Conservation (phyloP, 768 basidiomycete species). For the Favolaschia claudopus region DNA sequence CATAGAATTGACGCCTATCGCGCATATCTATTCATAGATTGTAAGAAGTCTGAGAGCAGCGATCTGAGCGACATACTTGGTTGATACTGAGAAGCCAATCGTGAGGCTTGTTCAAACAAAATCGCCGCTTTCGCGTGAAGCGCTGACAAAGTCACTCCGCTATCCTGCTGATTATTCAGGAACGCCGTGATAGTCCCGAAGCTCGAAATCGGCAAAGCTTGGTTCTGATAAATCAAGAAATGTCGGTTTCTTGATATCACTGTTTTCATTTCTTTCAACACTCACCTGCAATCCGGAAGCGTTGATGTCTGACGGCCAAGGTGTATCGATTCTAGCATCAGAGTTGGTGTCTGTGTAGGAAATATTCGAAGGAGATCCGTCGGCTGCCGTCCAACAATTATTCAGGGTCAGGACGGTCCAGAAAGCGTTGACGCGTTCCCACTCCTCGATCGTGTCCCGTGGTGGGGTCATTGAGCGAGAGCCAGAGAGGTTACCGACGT, state of each 20-base stretch:
- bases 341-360: constrained; percentile 31
- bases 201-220: background rate
- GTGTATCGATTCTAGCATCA: constrained; percentile 37
- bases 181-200: background rate
- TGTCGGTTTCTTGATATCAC: too few relatives aligned
- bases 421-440: constrained; percentile 17
- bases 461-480: constrained; percentile 37
- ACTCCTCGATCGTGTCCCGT: constrained; percentile 36
- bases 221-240: background rate
- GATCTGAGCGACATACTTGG: constrained; percentile 23
- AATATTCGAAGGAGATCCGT: constrained; percentile 36
- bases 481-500: constrained; percentile 1
- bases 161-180: background rate
- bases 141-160: background rate
- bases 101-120: constrained; percentile 35
- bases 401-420: constrained; percentile 46
- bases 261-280: background rate
- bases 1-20: background rate
- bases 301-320: constrained; percentile 43
- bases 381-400: constrained; percentile 37
- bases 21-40: background rate
- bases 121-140: constrained; percentile 17
- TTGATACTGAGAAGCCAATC: constrained; percentile 21
- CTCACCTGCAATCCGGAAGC: background rate
- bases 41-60: background rate